These are phyloP conservation scores for Paecilomyces sp. DNA, from an alignment of 2,329 filamentous ascomycete genomes.

Conservation along the genomic window DNA sequence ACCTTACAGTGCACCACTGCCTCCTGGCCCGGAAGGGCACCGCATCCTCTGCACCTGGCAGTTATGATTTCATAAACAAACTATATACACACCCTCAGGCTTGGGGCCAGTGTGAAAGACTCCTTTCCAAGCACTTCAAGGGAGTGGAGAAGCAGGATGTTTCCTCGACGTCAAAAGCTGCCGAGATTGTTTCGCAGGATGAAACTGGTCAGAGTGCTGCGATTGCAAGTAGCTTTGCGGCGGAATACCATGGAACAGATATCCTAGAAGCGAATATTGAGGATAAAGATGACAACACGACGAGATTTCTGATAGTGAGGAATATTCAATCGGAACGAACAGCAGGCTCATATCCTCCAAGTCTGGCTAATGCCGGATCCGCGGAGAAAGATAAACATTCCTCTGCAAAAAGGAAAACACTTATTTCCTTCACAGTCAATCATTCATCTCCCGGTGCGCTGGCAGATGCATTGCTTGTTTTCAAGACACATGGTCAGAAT, in stretches of 20 bases:
- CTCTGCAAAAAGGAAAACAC: conserved; percentile 50
- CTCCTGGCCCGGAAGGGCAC: conserved; percentile 51
- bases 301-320: conserved; percentile 39
- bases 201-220: conserved; percentile 60
- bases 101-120: conserved; percentile 80
- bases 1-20: conserved; percentile 82
- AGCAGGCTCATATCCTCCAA: conserved; percentile 8
- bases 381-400: conserved; percentile 2
- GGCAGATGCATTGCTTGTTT: conserved; percentile 71
- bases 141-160: conserved; percentile 75
- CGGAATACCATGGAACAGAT: conserved; percentile 59
- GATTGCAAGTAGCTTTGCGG: conserved; percentile 70
- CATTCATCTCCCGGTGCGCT: conserved; percentile 74
- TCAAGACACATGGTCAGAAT: conserved; percentile 66
- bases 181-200: conserved; percentile 61
- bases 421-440: conserved; percentile 77
- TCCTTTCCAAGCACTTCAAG: conserved; percentile 63
- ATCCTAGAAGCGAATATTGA: conserved; percentile 52
- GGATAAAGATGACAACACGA: conserved; percentile 40
- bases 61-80: conserved; percentile 58
- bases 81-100: conserved; percentile 94
- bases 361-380: conserved; percentile 7
- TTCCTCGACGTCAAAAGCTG: conserved; percentile 77
- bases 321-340: conserved; percentile 24
- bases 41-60: conserved; percentile 7